Evolutionary conservation across 352 stramenopile species (phyloP), one percentile per base, ranked within the genome.

Genomic region (Pythium dissotocum): DNA sequence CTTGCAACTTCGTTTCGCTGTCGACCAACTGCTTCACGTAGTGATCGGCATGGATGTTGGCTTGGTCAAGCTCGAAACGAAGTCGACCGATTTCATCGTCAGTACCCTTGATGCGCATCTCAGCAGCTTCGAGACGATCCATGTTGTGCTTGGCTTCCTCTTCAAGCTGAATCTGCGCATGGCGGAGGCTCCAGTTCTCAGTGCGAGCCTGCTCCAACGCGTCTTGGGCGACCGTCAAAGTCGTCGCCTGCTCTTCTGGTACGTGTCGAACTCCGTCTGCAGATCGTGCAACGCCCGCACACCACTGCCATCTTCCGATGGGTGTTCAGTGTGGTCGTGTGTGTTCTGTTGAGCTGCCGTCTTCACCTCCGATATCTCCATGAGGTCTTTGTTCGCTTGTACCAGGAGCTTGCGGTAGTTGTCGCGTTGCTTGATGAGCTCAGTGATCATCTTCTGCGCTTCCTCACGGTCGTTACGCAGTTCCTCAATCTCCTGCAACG

Each of bases 361-460:
- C 6, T 33, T n/a, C 10, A 18, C 40, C 21, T 57, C 21, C 2
- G 58, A 40, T 28, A 49, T 57, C 30, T 83, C 75, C 12, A 82
- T 12, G 55, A 86, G 91, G 38, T 86, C 81, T 10, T 76, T 89
- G 72, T 98, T 91, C 21, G 94, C 89, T 42, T 98, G 93, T 4
- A 87, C 84, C 10, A 98, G 74, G 24, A 98, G 77, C 28, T 97
- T 87, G 44, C 93, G 88, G 70, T 98, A 99, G 73, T 98, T 93
- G 79, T 99, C 95, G 28, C 96, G 90, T 73, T 99, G 96, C 70
- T 98, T 95, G 13, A 98, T 93, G 61, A 99, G 98, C 5, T 83
- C 89, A n/a, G 82, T 75, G 12, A 98, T 95, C 72, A 98, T 89
- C 60, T 98, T 84, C 13, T 86, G 80, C 42, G 90, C 82, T 63